Percentiles rank a stretch among this genome's conserved stretches.
Evolutionary conservation across 768 basidiomycete species (phyloP).

Genomic region (Pisolithus microcarpus): DNA sequence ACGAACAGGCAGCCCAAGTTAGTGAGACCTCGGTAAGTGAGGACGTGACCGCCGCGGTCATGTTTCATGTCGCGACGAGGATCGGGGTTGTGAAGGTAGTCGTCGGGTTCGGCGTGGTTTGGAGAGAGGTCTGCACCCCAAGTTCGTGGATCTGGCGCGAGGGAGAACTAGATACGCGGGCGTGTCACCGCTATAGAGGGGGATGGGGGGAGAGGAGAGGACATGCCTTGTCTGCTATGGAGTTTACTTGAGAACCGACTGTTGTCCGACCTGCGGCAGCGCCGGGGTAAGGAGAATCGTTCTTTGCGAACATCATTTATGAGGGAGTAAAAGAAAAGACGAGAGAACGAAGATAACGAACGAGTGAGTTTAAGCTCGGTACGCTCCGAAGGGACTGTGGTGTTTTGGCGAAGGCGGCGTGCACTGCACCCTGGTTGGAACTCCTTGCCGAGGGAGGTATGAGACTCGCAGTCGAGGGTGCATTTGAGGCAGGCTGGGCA

Average conservation of each 20-base stretch:
- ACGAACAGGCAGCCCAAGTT: constrained; percentile 66
- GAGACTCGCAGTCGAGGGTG: constrained; percentile 49
- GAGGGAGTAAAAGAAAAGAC: neutral
- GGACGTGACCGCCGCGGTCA: constrained; percentile 49
- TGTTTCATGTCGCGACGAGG: constrained; percentile 53
- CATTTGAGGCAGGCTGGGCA: constrained; percentile 32
- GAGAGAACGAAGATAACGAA: constrained; percentile 24
- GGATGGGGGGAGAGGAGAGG: too few relatives aligned
- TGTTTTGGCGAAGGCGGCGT: constrained; percentile 37
- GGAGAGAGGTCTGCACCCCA: constrained; percentile 67
- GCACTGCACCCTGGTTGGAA: constrained; percentile 23
- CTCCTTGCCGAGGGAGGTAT: constrained; percentile 31
- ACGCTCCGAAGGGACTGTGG: constrained; percentile 31
- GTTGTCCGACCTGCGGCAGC: constrained; percentile 25
- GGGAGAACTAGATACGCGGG: constrained; percentile 48
- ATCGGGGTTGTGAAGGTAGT: constrained; percentile 69
- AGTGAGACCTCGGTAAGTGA: constrained; percentile 61
- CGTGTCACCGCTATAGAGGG: neutral
- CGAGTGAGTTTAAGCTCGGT: constrained; percentile 37
- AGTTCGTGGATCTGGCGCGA: constrained; percentile 62
- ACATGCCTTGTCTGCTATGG: constrained; percentile 56
- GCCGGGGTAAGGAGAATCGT: constrained; percentile 35
- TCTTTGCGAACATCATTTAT: constrained; percentile 17
- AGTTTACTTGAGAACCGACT: constrained; percentile 26
- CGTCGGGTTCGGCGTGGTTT: constrained; percentile 53